These are phyloP conservation scores for Dictyophora rubrovolvata DNA, from an alignment of 768 basidiomycete species.

Conservation along the genomic window DNA sequence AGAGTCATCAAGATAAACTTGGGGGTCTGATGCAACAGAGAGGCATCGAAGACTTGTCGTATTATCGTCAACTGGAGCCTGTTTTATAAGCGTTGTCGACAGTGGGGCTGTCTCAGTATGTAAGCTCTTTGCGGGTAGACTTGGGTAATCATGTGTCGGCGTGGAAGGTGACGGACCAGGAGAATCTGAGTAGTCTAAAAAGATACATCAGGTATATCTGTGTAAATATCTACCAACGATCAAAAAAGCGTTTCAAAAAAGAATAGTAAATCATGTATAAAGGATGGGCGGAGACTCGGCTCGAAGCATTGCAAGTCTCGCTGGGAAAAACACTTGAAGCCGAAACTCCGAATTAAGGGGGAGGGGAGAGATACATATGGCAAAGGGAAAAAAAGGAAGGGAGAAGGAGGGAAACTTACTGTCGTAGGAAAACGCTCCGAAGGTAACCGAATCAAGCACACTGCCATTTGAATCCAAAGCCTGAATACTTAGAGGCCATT, in stretches of 20 bases:
- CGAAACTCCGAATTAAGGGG: neutral
- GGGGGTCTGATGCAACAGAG: neutral
- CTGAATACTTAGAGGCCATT: conserved; percentile 44
- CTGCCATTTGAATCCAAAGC: conserved; percentile 36
- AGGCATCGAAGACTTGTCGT: neutral
- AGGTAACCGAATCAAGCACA: conserved; percentile 54
- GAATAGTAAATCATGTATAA: neutral
- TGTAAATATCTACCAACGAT: conserved; percentile 23
- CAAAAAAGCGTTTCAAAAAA: no score
- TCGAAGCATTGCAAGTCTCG: neutral
- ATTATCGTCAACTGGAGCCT: neutral
- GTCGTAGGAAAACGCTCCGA: conserved; percentile 60
- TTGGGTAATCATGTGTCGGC: neutral
- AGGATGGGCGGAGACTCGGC: neutral
- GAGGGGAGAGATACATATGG: neutral
- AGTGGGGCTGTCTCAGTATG: neutral
- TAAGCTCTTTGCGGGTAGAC: neutral
- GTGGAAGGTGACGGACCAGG: neutral
- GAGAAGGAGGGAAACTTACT: conserved; percentile 33
- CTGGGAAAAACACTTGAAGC: neutral
- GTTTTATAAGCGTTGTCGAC: neutral
- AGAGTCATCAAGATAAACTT: neutral
- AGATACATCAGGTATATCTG: neutral
- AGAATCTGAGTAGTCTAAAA: neutral
- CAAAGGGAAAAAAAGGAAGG: neutral